Conservation (phyloP, 2,329 filamentous ascomycete species). For the Endothia cerciana region DNA sequence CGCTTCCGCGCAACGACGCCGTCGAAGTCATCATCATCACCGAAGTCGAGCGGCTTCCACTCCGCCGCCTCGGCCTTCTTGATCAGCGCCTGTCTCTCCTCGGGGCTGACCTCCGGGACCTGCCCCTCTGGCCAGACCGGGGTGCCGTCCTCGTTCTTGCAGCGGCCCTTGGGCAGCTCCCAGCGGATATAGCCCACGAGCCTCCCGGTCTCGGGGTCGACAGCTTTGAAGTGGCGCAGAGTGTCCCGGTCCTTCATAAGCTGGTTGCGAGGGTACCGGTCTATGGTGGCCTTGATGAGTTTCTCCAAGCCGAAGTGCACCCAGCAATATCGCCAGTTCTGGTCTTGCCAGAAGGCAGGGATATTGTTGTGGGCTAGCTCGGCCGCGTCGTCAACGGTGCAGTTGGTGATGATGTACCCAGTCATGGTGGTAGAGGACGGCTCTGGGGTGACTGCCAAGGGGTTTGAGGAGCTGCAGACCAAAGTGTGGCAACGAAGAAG, state of each 20-base stretch:
- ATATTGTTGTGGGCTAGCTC: conserved; percentile 33
- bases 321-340: conserved; percentile 31
- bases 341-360: conserved; percentile 32
- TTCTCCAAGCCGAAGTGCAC: conserved; percentile 14
- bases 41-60: conserved; percentile 22
- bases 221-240: conserved; percentile 32
- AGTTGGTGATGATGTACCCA: conserved; percentile 24
- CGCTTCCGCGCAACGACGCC: conserved; percentile 20
- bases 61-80: conserved; percentile 25
- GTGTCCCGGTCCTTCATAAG: conserved; percentile 29
- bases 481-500: background rate
- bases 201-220: conserved; percentile 31
- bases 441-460: too few relatives aligned
- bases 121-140: conserved; percentile 30
- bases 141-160: conserved; percentile 6
- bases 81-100: conserved; percentile 26
- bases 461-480: background rate
- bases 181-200: conserved; percentile 34
- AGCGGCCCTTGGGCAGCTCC: conserved; percentile 24
- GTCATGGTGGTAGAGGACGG: conserved; percentile 13
- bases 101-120: conserved; percentile 27
- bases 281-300: conserved; percentile 16
- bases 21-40: conserved; percentile 26
- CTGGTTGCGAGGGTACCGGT: conserved; percentile 24
- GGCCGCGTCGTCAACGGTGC: conserved; percentile 27